Conservation (phyloP, 345 rosid genomes). For the Murraya paniculata region DNA sequence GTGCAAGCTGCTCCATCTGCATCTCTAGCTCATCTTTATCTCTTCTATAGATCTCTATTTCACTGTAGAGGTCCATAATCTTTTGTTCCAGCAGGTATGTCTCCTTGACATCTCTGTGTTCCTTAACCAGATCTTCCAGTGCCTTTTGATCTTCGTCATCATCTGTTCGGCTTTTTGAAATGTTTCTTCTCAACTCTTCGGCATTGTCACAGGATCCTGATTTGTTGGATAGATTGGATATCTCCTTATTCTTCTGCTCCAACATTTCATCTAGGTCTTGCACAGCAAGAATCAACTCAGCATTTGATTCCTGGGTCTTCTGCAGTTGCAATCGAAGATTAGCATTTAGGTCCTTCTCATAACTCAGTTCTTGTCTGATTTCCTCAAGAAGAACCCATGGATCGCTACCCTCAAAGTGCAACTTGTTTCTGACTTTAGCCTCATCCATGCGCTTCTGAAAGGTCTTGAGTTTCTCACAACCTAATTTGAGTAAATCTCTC, state of each 20-base stretch:
- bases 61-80: slow-evolving; percentile 60
- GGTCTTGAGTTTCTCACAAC: slow-evolving; percentile 56
- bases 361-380: slow-evolving; percentile 62
- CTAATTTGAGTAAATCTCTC: slow-evolving; percentile 54
- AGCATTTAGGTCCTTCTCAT: slow-evolving; percentile 68
- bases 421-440: slow-evolving; percentile 41
- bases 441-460: slow-evolving; percentile 42
- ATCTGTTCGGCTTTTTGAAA: slow-evolving; percentile 40
- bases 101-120: slow-evolving; percentile 53
- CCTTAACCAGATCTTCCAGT: slow-evolving; percentile 77
- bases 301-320: slow-evolving; percentile 85
- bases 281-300: slow-evolving; percentile 85
- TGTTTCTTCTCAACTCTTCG: slow-evolving; percentile 23
- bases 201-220: slow-evolving; percentile 26
- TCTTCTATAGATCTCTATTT: slow-evolving; percentile 72
- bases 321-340: slow-evolving; percentile 75
- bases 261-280: slow-evolving; percentile 80
- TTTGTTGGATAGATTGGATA: slow-evolving; percentile 24
- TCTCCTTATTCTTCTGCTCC: slow-evolving; percentile 50
- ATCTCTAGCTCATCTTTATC: slow-evolving; percentile 86
- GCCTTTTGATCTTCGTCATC: slow-evolving; percentile 90
- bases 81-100: slow-evolving; percentile 58
- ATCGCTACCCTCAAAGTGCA: slow-evolving; percentile 58
- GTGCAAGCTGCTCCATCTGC: slow-evolving; percentile 93
- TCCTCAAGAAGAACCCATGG: slow-evolving; percentile 63